A percentile compares a stretch with the other conserved stretches of the same genome.
Evolutionary conservation across 2,329 filamentous ascomycete species (phyloP).

Genomic region (Fusarium avenaceum): DNA sequence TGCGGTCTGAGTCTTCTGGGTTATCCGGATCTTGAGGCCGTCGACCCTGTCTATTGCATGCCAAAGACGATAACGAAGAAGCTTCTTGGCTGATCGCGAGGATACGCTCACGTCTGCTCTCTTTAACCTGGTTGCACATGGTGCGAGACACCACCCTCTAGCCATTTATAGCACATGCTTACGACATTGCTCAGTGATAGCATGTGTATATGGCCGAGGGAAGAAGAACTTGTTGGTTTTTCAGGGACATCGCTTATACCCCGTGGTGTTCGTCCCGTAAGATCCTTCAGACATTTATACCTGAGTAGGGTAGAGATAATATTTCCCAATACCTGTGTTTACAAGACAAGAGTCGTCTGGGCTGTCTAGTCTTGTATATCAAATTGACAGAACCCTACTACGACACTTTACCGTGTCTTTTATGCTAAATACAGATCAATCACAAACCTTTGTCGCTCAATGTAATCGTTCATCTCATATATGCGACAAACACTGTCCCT

Average conservation of each 20-base stretch:
- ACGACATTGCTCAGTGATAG: constrained; percentile 62
- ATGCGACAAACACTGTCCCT: background rate
- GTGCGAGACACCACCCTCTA: constrained; percentile 62
- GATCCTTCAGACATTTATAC: constrained; percentile 47
- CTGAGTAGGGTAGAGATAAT: background rate
- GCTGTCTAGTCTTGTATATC: background rate
- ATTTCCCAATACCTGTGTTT: background rate
- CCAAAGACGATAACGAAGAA: constrained; percentile 75
- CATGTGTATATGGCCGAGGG: constrained; percentile 79
- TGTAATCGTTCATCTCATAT: background rate
- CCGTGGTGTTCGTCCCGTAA: constrained; percentile 48
- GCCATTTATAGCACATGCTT: constrained; percentile 78
- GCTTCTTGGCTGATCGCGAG: constrained; percentile 60
- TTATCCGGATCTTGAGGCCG: constrained; percentile 79
- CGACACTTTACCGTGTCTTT: background rate
- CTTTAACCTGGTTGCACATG: background rate
- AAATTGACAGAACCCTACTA: background rate
- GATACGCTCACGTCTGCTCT: background rate
- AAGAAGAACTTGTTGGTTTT: constrained; percentile 59
- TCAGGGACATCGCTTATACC: constrained; percentile 46
- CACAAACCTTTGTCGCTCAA: background rate
- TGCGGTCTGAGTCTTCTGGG: constrained; percentile 88
- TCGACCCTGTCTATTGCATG: constrained; percentile 92
- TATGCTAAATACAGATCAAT: background rate
- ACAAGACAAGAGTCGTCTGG: background rate